Percentiles rank a stretch among this genome's conserved stretches.
phyloP scores from a whole-genome alignment of 176 grass and related monocot genomes.

The Eragrostis curvula region DNA sequence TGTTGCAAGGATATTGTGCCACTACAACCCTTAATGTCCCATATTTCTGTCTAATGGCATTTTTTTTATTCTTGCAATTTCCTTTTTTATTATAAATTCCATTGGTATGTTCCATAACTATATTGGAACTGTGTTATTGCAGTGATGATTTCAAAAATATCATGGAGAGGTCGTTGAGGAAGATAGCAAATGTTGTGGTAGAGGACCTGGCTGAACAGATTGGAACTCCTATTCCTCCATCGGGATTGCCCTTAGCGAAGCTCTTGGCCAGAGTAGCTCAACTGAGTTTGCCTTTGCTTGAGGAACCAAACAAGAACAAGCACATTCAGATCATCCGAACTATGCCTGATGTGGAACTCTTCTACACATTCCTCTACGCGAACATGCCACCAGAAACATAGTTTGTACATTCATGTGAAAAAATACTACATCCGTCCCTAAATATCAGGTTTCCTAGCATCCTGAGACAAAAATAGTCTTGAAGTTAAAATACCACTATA shows the following conservation, averaged over 20 bases:
- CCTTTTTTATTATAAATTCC: not conserved
- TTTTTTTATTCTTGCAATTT: not conserved
- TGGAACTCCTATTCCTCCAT: constrained; percentile 48
- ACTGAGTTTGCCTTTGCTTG: constrained; percentile 66
- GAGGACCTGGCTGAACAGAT: constrained; percentile 54
- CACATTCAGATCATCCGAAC: constrained; percentile 73
- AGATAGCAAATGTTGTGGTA: constrained; percentile 56
- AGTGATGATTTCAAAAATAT: constrained; percentile 90
- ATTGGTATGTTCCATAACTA: constrained; percentile 5
- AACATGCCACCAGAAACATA: constrained; percentile 64
- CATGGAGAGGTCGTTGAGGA: constrained; percentile 81
- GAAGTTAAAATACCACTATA: too few species aligned
- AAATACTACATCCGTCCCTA: too few species aligned
- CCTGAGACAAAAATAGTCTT: too few species aligned
- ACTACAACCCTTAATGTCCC: not conserved
- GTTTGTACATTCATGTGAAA: not conserved
- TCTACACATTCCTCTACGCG: constrained; percentile 90
- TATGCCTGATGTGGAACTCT: constrained; percentile 84
- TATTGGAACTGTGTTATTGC: constrained; percentile 33
- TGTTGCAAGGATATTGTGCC: not conserved
- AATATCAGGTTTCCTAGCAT: too few species aligned
- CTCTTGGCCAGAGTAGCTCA: constrained; percentile 80
- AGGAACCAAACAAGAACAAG: constrained; percentile 88
- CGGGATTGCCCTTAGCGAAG: constrained; percentile 71
- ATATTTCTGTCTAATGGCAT: not conserved